Conservation (phyloP, 768 basidiomycete genomes). For the Tylopilus felleus region DNA sequence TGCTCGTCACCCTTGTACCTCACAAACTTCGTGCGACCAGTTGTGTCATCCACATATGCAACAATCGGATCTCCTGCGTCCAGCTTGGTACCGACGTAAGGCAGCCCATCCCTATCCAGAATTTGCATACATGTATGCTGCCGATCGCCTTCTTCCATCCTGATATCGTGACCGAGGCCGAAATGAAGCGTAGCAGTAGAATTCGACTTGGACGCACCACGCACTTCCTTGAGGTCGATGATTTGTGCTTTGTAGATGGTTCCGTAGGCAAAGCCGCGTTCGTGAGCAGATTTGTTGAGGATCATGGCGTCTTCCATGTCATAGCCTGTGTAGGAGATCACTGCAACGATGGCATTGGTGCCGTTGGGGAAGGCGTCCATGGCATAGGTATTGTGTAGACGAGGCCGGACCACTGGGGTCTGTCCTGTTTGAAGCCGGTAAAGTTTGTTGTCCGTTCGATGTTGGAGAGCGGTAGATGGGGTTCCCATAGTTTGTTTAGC, state of each 20-base stretch:
- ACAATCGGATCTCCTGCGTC: constrained; percentile 76
- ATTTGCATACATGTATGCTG: constrained; percentile 46
- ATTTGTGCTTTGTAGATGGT: constrained; percentile 95
- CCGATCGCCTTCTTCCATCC: constrained; percentile 44
- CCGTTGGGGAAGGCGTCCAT: constrained; percentile 99
- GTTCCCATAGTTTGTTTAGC: constrained; percentile 99
- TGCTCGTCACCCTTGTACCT: constrained; percentile 97
- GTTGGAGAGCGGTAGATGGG: constrained; percentile 84
- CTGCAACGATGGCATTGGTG: constrained; percentile 97
- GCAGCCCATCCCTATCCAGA: constrained; percentile 83
- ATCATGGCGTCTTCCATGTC: constrained; percentile 99
- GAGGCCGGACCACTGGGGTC: constrained; percentile 90
- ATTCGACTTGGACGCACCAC: constrained; percentile 57
- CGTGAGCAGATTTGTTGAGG: constrained; percentile 96
- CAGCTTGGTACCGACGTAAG: constrained; percentile 68
- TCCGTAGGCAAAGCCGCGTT: constrained; percentile 96
- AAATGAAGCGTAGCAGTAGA: constrained; percentile 80
- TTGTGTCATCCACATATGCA: constrained; percentile 84
- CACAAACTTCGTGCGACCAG: constrained; percentile 75
- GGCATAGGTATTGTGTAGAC: constrained; percentile 88
- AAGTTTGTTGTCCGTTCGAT: constrained; percentile 97
- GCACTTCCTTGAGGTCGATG: constrained; percentile 81
- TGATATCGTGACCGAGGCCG: constrained; percentile 77
- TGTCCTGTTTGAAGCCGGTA: constrained; percentile 95
- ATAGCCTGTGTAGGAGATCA: constrained; percentile 99